Base-by-base conservation (phyloP, 2,329 filamentous ascomycete species). In the Cadophora gregata region DNA sequence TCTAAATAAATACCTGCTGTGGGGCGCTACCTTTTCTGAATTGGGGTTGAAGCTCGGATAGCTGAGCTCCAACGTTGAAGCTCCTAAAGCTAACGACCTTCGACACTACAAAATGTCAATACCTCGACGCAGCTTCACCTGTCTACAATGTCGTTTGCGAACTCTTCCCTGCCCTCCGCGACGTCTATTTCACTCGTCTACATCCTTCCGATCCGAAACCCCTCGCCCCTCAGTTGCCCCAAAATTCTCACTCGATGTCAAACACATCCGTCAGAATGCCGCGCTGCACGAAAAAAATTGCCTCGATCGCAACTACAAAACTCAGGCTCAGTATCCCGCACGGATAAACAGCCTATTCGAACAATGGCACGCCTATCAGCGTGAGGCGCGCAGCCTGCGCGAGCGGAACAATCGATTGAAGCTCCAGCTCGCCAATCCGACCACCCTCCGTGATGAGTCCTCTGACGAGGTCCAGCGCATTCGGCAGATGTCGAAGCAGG, bases 261-360 rank as follows among this genome's bases (percentile, higher is more conserved):
- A 93, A 78, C 90, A 96, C 80, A 97, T 99, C 78, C 93, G 94
- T 66, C 86, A 93, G 75, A 92, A 96, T 79, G 88, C 91, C 19
- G 87, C 90, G 16, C 84, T 96, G 19, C 92, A 97, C 82, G 86
- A 91, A 73, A 84, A 90, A 71, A 98, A 96, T 76, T 97, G 93
- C 79, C 78, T 90, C 67, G 90, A 93, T 72, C 89, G 96, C 72
- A 97, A 97, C 78, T 97, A 97, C 80, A 83, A 77, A 66, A 72
- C 78, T 29, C 85, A 87, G 70, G 81, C 85, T 45, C 74, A 78
- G 16, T 83, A 88, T 72, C 87, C 89, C 0, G 77, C 80, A 9
- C 84, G 80, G 63, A 91, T 91, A 72, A 79, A 81, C 62, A 77
- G 77, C 9, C 80, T 90, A 9, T 85, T 86, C 72, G 79, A 81